Evolutionary conservation across 2,329 filamentous ascomycete species (phyloP).

Genomic region (Fusarium concolor): DNA sequence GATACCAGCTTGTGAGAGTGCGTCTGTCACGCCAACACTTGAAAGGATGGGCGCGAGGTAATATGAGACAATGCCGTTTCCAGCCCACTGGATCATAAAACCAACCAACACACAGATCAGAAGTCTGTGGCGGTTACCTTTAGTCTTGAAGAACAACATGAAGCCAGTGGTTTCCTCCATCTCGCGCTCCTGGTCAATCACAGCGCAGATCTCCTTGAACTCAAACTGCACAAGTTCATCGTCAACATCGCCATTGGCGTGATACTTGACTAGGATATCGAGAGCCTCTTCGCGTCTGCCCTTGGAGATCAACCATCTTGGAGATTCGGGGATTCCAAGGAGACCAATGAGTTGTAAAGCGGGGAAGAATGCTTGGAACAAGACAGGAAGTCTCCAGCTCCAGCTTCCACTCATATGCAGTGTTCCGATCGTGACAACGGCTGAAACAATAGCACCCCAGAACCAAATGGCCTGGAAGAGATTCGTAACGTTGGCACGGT

Average conservation of each 20-base stretch:
- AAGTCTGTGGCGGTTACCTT: conserved; percentile 42
- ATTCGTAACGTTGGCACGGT: conserved; percentile 32
- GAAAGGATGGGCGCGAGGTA: conserved; percentile 24
- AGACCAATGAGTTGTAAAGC: conserved; percentile 17
- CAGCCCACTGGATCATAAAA: conserved; percentile 38
- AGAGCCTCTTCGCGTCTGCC: conserved; percentile 58
- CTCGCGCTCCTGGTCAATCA: conserved; percentile 57
- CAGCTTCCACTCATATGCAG: conserved; percentile 25
- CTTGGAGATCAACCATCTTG: conserved; percentile 51
- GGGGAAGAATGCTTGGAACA: conserved; percentile 25
- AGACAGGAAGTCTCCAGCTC: conserved; percentile 29
- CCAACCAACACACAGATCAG: conserved; percentile 35
- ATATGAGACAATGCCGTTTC: conserved; percentile 34
- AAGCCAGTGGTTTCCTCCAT: conserved; percentile 54
- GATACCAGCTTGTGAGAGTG: conserved; percentile 14
- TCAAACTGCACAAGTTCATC: conserved; percentile 61
- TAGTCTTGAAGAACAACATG: conserved; percentile 54
- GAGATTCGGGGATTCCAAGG: conserved; percentile 54
- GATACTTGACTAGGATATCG: conserved; percentile 59
- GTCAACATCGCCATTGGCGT: conserved; percentile 59
- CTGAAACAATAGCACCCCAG: conserved; percentile 28
- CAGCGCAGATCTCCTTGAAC: conserved; percentile 62
- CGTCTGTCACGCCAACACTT: conserved; percentile 19
- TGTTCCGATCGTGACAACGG: conserved; percentile 27
- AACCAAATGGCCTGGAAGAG: conserved; percentile 38